Percentiles rank a stretch among this genome's conserved stretches.
Evolutionary conservation across 805 yeast species (phyloP).

Genomic region (Huiozyma sinensis): DNA sequence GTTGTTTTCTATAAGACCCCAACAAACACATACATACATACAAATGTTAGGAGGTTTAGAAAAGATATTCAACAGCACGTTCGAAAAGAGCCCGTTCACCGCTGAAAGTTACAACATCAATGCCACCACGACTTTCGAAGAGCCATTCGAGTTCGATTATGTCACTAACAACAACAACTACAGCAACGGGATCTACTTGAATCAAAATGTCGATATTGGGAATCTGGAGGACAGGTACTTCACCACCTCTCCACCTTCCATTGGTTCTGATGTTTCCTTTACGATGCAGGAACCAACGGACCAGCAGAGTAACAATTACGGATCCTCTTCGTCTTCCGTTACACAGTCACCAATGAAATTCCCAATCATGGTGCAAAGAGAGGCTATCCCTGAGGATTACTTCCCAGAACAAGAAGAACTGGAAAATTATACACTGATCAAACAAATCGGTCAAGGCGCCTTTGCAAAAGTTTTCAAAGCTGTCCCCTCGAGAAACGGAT

Average conservation of each 20-base stretch:
- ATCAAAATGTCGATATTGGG: too few relatives aligned
- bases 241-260: too few relatives aligned
- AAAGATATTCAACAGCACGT: too few relatives aligned
- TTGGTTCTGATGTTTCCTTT: too few relatives aligned
- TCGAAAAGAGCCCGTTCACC: too few relatives aligned
- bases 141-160: not conserved
- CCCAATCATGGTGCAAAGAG: not conserved
- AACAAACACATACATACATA: too few relatives aligned
- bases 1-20: too few relatives aligned
- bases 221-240: too few relatives aligned
- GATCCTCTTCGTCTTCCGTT: not conserved
- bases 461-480: constrained; percentile 70
- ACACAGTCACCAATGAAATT: not conserved
- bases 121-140: too few relatives aligned
- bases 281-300: not conserved
- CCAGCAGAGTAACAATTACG: not conserved
- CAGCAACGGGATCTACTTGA: not conserved
- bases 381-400: not conserved
- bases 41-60: too few relatives aligned
- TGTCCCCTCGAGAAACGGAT: constrained; percentile 12
- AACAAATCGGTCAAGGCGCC: constrained; percentile 70
- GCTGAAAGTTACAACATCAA: too few relatives aligned
- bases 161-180: not conserved
- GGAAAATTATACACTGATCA: constrained; percentile 31
- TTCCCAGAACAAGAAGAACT: constrained; percentile 30